These are phyloP conservation scores for Reutealis trisperma DNA, from an alignment of 345 rosid species.

Conservation along the genomic window DNA sequence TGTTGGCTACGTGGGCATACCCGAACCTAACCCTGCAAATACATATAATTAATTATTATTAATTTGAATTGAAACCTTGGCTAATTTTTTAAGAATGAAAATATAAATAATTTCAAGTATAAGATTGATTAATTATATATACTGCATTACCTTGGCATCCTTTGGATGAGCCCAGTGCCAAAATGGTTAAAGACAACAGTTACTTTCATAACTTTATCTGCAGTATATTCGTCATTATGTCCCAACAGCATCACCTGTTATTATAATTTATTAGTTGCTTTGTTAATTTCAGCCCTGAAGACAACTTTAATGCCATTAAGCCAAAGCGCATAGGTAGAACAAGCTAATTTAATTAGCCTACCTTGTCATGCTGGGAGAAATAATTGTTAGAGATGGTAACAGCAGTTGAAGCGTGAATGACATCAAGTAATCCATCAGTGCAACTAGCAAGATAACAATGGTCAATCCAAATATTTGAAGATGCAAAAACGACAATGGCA, in stretches of 20 bases:
- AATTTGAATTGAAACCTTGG: too few relatives aligned
- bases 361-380: slow-evolving; percentile 29
- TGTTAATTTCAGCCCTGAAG: too few relatives aligned
- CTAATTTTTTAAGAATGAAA: too few relatives aligned
- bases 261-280: too few relatives aligned
- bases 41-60: too few relatives aligned
- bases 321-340: too few relatives aligned
- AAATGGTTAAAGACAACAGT: slow-evolving; percentile 29
- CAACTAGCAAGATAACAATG: slow-evolving; percentile 33
- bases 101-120: too few relatives aligned
- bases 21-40: slow-evolving; percentile 29
- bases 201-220: slow-evolving; percentile 24
- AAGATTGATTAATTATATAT: too few relatives aligned
- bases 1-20: slow-evolving; percentile 30
- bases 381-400: slow-evolving; percentile 34
- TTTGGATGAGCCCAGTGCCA: slow-evolving; percentile 22
- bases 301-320: too few relatives aligned
- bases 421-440: slow-evolving; percentile 29
- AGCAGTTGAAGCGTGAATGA: slow-evolving; percentile 29
- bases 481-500: slow-evolving; percentile 23
- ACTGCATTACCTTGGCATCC: slow-evolving; percentile 27
- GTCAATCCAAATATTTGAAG: slow-evolving; percentile 33
- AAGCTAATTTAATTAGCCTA: background rate
- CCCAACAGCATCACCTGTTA: slow-evolving; percentile 32
- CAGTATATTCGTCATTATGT: slow-evolving; percentile 19